Percentiles rank a stretch among this genome's conserved stretches.
Evolutionary conservation across 2,329 filamentous ascomycete genomes (phyloP).

Genomic region (Seiridium cupressi): DNA sequence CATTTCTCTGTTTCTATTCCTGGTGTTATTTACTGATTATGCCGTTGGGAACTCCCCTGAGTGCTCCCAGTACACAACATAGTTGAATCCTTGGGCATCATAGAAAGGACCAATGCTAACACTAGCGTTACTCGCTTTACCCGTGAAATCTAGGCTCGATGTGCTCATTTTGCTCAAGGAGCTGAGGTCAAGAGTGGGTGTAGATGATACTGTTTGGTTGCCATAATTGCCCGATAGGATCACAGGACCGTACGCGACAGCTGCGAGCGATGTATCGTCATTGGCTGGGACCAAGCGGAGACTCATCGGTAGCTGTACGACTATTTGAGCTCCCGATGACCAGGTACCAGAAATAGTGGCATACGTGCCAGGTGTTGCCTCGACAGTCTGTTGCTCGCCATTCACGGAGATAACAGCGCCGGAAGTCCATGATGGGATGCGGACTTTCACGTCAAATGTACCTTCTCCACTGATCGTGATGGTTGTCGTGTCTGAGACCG

Average conservation of each 20-base stretch:
- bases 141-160: slow-evolving; percentile 29
- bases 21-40: not conserved
- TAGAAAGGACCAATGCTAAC: slow-evolving; percentile 37
- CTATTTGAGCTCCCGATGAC: slow-evolving; percentile 40
- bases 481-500: slow-evolving; percentile 35
- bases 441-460: slow-evolving; percentile 32
- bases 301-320: slow-evolving; percentile 43
- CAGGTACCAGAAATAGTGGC: slow-evolving; percentile 38
- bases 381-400: slow-evolving; percentile 27
- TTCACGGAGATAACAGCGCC: slow-evolving; percentile 40
- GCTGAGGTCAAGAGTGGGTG: slow-evolving; percentile 28
- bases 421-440: slow-evolving; percentile 45
- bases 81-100: slow-evolving; percentile 39
- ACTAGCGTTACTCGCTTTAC: slow-evolving; percentile 23
- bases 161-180: slow-evolving; percentile 22
- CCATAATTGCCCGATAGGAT: slow-evolving; percentile 46
- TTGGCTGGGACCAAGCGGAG: slow-evolving; percentile 43
- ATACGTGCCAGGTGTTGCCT: slow-evolving; percentile 35
- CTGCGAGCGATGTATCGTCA: slow-evolving; percentile 40
- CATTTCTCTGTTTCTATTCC: no score
- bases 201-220: slow-evolving; percentile 15
- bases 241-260: slow-evolving; percentile 45
- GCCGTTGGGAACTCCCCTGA: slow-evolving; percentile 13
- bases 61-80: slow-evolving; percentile 39
- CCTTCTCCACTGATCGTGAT: slow-evolving; percentile 34